Evolutionary conservation across 129 eudicot genomes (phyloP), one percentile per base, ranked within the genome.

Genomic region (Pittosporum tobira): DNA sequence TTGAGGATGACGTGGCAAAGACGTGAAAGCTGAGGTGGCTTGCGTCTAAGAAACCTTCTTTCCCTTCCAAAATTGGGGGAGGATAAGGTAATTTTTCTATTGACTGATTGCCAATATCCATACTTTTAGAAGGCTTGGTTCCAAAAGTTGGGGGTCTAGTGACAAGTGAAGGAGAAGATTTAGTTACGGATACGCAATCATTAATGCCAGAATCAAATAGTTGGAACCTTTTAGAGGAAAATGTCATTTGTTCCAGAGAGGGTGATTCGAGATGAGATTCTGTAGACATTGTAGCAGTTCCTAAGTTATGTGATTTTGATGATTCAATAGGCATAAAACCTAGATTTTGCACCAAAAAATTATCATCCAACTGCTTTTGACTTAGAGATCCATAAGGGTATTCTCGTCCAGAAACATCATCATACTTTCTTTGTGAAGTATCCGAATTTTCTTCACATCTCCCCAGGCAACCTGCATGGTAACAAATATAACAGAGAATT

Each of bases 111-210:
- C 57, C 74, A 28, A 19, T 48, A 37, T 22, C 55, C 59, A 53
- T 54, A 44, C 65, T 19, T 64, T 64, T 62, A 44, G 64, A 28
- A 8, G 61, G 26, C 16, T 44, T 63, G 62, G 53, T 66, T 38
- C 63, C 69, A 49, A 46, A 30, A 20, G 57, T 65, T 68, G 85
- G 75, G 11, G 82, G 75, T 73, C 76, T 78, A 45, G 67, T 70
- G 25, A 74, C 77, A 55, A 77, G 59, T 23, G 69, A 5, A 14
- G 80, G 81, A 25, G 74, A 58, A 34, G 87, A 43, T 50, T 63
- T 84, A 18, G 57, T 49, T 14, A 43, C 65, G 6, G 82, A 71
- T 48, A 28, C 27, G 62, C 68, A 66, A 45, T 65, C 70, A 37
- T 23, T 54, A 59, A 36, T 38, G 46, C 51, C 63, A 31, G 69